Base-by-base conservation (phyloP, 176 grass and related monocot species). In the Zoysia pacifica region DNA sequence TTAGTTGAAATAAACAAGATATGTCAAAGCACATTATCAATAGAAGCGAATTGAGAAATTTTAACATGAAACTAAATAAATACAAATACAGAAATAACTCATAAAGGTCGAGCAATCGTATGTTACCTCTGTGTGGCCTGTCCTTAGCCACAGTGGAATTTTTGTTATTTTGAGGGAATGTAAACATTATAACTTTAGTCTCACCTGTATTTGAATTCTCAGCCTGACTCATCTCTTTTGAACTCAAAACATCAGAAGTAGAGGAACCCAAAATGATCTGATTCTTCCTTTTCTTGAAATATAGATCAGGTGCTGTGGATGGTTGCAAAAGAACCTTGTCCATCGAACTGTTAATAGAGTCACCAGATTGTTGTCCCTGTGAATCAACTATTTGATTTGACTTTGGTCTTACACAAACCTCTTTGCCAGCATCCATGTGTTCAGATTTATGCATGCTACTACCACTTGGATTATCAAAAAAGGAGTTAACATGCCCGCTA, bases 281-380 rank as follows among this genome's bases (percentile, higher is more conserved):
- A 83, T 98, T 87, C 81, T 83, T 94, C 65, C 87, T 91, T 79
- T 87, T 98, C 83, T 91, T 94, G 18, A 89, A 94, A 80, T 94
- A 98, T 58, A 91, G 58, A 86, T 94, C 96, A 77, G 89, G 73
- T 66, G 86, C 48, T 58, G 71, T 63, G 9, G 67, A 82, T 40
- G 81, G 77, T 84, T 83, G 76, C 44, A 72, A 71, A 35, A 38
- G 75, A 81, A 58, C 49, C 68, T 86, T 92, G 36, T 97, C 91
- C 65, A 55, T 82, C 60, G 63, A 74, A 76, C 62, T 60, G 66
- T 90, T 86, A 79, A 68, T 61, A 2, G 65, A 79, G 52, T 82
- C 86, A 59, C 67, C 74, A 76, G 54, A 69, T 61, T 92, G 86
- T 76, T 78, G 77, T 84, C 76, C 72, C 39, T 89, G 84, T 75